Evolutionary conservation across 805 yeast species (phyloP), one percentile per base, ranked within the genome.

Genomic region (Suhomyces kilbournensis): DNA sequence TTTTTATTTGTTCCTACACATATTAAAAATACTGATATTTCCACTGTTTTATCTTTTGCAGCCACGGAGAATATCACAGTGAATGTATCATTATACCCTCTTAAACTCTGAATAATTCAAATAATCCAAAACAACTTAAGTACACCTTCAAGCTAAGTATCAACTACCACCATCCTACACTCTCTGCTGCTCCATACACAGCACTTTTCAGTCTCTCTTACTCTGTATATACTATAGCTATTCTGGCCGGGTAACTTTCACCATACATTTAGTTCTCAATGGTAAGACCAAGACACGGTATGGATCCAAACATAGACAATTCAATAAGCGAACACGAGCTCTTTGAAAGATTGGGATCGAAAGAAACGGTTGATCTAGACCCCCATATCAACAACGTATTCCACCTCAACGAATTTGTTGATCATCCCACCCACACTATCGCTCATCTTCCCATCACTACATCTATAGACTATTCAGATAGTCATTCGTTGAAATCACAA

Each of bases 311-410:
- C 46, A 59, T 60, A 26, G 63, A 59, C 43, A 60, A 62, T 15
- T 53, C 62, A 10, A 58, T 61, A 20, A 45, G 59, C 5, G 62
- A 56, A 17, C 63, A 47, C 50, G 61, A 49, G 19, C 45, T 56
- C 17, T 60, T 58, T 43, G 38, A 56, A 46, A 10, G 56, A 50
- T 22, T 46, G 56, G 8, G 23, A 25, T n/a, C 34, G 50, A 30
- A 46, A 19, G 53, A 42, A 5, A 39, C 50, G 8, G 52, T 53
- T 19, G 38, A 22, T 10, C 30, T 38, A 17, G 49, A 46, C 30
- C 51, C 53, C 44, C 60, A 61, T 7, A 64, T 65, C 9, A 50
- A 62, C 47, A 62, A 61, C 44, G 62, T 63, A 60, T 56, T 63
- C 50, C 60, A 60, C 23, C 49, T 56, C 45, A 50, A 59, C 48